phyloP scores from a whole-genome alignment of 441 rosid species.

The Croton laevigatus region DNA sequence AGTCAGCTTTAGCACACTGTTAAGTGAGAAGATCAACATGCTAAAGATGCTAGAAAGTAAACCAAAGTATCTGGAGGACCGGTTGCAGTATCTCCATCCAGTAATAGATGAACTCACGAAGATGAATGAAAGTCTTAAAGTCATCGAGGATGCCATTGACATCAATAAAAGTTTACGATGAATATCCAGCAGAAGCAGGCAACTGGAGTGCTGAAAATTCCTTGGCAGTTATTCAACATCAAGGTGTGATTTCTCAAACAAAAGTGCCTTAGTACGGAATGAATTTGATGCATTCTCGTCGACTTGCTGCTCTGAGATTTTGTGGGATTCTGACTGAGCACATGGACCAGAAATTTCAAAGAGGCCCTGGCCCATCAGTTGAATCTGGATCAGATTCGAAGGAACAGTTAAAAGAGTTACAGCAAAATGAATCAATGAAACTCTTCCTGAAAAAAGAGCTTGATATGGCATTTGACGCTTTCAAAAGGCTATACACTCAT shows the following conservation, averaged over 20 bases:
- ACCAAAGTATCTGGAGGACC: slow-evolving; percentile 37
- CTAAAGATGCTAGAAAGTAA: slow-evolving; percentile 39
- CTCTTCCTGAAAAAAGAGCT: slow-evolving; percentile 48
- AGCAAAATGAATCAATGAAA: slow-evolving; percentile 20
- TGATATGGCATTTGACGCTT: slow-evolving; percentile 38
- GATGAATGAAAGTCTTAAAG: slow-evolving; percentile 38
- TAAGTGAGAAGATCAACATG: slow-evolving; percentile 45
- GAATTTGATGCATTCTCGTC: slow-evolving; percentile 23
- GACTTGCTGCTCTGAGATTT: slow-evolving; percentile 21
- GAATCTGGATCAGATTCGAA: slow-evolving; percentile 24
- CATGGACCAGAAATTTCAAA: slow-evolving; percentile 26
- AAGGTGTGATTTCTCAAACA: slow-evolving; percentile 48
- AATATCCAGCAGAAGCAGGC: slow-evolving; percentile 39
- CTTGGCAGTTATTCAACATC: slow-evolving; percentile 54
- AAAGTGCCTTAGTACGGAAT: slow-evolving; percentile 29
- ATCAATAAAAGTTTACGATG: slow-evolving; percentile 35
- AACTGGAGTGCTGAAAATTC: slow-evolving; percentile 52
- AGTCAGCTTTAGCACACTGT: slow-evolving; percentile 30
- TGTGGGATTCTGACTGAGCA: slow-evolving; percentile 22
- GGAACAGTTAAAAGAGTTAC: slow-evolving; percentile 19
- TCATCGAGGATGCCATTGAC: slow-evolving; percentile 34
- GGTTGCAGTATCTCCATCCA: slow-evolving; percentile 35
- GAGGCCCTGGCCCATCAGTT: slow-evolving; percentile 18
- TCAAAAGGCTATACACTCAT: slow-evolving; percentile 36
- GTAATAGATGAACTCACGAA: slow-evolving; percentile 42